Evolutionary conservation across 148 eudicot genomes (phyloP), one percentile per base, ranked within the genome.

Genomic region (Cornus suecica): DNA sequence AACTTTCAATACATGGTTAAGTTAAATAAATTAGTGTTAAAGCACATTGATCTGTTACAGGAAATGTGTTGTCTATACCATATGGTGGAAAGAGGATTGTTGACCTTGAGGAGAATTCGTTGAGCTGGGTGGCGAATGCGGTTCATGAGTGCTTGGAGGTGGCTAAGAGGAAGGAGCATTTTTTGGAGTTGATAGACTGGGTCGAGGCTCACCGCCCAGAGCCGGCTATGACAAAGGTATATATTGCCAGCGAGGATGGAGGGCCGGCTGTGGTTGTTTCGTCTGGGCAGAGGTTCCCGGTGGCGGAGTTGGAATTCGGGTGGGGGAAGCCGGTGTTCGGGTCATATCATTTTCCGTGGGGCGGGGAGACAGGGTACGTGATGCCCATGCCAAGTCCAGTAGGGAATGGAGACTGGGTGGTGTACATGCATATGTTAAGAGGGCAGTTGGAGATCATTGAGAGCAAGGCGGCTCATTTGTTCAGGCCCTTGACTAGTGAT

Each of bases 301-400:
- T 85, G 2, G 60, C 76, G 0, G 82, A 88, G 23, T 76, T 93
- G 66, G 90, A 93, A 28, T 93, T 91, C 11, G 97, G 98, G 31
- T 93, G 94, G 94, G 97, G 97, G 1, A 72, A 74, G 66, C 90
- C 98, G 1, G 18, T 18, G 5, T 91, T 91, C 22, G 90, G 92
- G 64, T 91, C 97, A 4, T 88, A 85, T 80, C 92, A 87, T 78
- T 91, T 89, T 25, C 92, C 90, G 0, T 93, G 97, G 97, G 90
- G 88, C 5, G 94, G 90, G 1, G 74, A 69, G 30, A 65, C 90
- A 20, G 94, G 97, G 1, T 88, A 88, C 68, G 98, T 93, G 18
- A 91, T 93, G 98, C 94, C 97, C 9, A 87, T 93, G 92, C 87
- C 88, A 0, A 80, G 92, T 71, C 84, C 88, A 0, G 8, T 30